Conservation (phyloP, 495 filamentous ascomycete species). For the Emericellopsis terricola region DNA sequence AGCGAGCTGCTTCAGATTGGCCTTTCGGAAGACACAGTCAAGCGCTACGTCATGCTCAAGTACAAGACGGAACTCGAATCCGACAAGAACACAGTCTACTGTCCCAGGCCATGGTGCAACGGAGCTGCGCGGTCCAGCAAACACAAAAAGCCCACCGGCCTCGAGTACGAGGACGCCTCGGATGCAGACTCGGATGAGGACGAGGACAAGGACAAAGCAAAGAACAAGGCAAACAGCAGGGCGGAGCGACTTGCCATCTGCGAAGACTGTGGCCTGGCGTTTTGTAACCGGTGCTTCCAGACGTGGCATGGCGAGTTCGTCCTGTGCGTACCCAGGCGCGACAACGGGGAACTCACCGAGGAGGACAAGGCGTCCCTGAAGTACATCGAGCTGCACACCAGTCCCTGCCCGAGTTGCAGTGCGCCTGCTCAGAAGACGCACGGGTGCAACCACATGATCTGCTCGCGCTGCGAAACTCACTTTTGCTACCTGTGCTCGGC, state of each 20-base stretch:
- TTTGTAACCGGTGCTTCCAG: conserved; percentile 46
- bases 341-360: conserved; percentile 45
- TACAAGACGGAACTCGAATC: conserved; percentile 82
- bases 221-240: not conserved
- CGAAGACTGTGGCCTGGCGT: conserved; percentile 79
- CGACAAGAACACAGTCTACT: conserved; percentile 86
- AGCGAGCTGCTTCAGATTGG: conserved; percentile 82
- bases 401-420: conserved; percentile 80
- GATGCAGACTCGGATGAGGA: conserved; percentile 31
- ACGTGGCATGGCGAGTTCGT: conserved; percentile 82
- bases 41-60: conserved; percentile 75
- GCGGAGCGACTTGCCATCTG: conserved; percentile 47
- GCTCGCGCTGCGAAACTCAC: conserved; percentile 73
- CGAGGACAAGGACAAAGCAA: conserved; percentile 7
- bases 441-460: conserved; percentile 97
- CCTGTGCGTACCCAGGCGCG: conserved; percentile 37
- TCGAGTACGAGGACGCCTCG: conserved; percentile 26
- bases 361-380: conserved; percentile 76
- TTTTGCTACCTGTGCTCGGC: conserved; percentile 91
- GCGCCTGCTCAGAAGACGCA: conserved; percentile 73
- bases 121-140: conserved; percentile 70
- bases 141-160: conserved; percentile 47
- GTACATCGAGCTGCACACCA: conserved; percentile 64
- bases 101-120: conserved; percentile 85
- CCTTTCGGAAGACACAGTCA: conserved; percentile 49